phyloP scores from a whole-genome alignment of 2,329 filamentous ascomycete genomes.

The Pseudohalonectria lignicola region DNA sequence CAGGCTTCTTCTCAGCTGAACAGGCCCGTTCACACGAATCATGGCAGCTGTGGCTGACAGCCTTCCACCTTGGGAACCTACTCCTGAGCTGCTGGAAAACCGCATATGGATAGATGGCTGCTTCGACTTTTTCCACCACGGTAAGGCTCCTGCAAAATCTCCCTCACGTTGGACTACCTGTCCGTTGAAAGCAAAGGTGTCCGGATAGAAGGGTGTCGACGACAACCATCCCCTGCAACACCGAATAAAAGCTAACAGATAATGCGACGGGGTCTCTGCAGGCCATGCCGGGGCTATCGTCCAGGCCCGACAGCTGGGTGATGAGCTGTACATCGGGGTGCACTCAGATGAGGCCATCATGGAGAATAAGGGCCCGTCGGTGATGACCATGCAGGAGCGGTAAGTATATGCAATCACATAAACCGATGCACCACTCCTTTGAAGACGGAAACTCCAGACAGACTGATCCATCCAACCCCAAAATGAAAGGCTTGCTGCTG shows the following conservation, averaged over 20 bases:
- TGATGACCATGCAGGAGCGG: constrained; percentile 91
- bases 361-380: constrained; percentile 94
- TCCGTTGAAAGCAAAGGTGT: no score
- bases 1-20: no score
- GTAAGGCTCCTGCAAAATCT: constrained; percentile 40
- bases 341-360: constrained; percentile 94
- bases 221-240: no score
- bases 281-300: constrained; percentile 95
- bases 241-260: no score
- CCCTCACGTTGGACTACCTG: no score
- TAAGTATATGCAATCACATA: constrained; percentile 15
- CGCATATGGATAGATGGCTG: constrained; percentile 98
- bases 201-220: no score
- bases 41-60: constrained; percentile 3
- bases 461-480: neutral
- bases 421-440: neutral
- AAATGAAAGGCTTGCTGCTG: constrained; percentile 64
- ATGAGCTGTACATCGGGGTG: constrained; percentile 81
- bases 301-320: constrained; percentile 84
- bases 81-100: constrained; percentile 47
- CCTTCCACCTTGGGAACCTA: constrained; percentile 32
- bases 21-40: no score
- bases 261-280: constrained; percentile 24
- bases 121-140: constrained; percentile 98
- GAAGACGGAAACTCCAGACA: neutral